These are phyloP conservation scores for Eimeria necatrix DNA, from an alignment of 169 alveolate genomes.

Conservation along the genomic window DNA sequence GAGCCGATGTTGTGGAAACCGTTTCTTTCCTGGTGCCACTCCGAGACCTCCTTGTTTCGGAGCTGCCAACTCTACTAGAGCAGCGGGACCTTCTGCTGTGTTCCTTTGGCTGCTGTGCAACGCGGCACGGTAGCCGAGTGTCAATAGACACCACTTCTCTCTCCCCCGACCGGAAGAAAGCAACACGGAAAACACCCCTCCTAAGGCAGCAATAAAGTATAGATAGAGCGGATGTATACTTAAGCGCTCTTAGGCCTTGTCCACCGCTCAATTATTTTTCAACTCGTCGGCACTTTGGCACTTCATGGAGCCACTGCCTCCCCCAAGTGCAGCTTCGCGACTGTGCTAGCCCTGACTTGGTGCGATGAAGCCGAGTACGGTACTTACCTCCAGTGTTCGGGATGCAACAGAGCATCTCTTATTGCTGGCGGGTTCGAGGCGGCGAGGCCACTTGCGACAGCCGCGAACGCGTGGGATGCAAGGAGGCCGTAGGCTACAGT, in stretches of 20 bases:
- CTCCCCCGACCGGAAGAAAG: constrained; percentile 53
- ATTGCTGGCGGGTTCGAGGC: constrained; percentile 42
- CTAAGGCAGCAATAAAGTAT: constrained; percentile 18
- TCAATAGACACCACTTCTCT: constrained; percentile 57
- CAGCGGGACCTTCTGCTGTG: constrained; percentile 58
- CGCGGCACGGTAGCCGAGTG: constrained; percentile 67
- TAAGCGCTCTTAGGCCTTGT: not conserved
- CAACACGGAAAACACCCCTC: constrained; percentile 35
- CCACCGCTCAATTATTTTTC: not conserved
- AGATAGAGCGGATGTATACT: not conserved
- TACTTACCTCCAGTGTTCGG: constrained; percentile 52
- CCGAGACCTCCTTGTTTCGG: constrained; percentile 14
- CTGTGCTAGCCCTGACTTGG: no score
- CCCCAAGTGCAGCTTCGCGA: not conserved
- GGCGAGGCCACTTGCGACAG: constrained; percentile 65
- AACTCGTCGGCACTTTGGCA: not conserved
- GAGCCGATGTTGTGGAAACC: not conserved
- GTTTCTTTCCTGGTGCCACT: constrained; percentile 63
- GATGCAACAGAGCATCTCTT: constrained; percentile 32
- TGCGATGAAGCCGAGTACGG: no score
- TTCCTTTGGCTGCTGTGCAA: constrained; percentile 57
- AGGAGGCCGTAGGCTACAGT: constrained; percentile 48
- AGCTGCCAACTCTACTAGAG: not conserved
- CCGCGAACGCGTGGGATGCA: constrained; percentile 54
- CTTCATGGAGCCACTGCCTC: not conserved